Conservation (phyloP, 768 basidiomycete species). For the Mycena floridula region DNA sequence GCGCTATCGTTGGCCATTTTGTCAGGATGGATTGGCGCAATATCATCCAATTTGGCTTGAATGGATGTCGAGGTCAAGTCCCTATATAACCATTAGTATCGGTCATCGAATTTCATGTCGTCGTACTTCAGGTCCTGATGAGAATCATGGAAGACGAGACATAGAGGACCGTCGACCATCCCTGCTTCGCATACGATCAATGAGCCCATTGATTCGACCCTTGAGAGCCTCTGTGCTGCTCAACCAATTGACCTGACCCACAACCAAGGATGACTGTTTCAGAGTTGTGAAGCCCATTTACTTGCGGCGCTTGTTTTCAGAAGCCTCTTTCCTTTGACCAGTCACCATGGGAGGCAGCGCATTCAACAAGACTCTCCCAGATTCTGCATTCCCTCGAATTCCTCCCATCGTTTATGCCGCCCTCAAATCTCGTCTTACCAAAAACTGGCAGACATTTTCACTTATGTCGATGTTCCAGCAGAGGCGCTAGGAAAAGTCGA, state of each 20-base stretch:
- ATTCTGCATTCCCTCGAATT: constrained; percentile 53
- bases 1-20: constrained; percentile 32
- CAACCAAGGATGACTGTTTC: background rate
- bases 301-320: background rate
- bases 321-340: background rate
- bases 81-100: background rate
- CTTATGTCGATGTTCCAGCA: constrained; percentile 44
- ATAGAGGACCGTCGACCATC: constrained; percentile 51
- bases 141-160: constrained; percentile 77
- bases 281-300: too few species aligned
- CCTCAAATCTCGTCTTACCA: constrained; percentile 39
- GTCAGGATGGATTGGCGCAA: constrained; percentile 55
- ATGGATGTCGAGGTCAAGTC: constrained; percentile 46
- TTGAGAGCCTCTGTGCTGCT: background rate
- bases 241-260: background rate
- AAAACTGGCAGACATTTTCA: constrained; percentile 41
- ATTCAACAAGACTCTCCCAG: constrained; percentile 39
- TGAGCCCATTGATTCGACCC: background rate
- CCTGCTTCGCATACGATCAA: background rate
- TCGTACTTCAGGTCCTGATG: constrained; percentile 70
- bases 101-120: background rate
- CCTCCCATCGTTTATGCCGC: constrained; percentile 45
- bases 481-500: constrained; percentile 63
- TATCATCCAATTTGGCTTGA: constrained; percentile 45
- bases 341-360: constrained; percentile 64